Evolutionary conservation across 768 basidiomycete species (phyloP), one percentile per base, ranked within the genome.

Genomic region (Suillus occidentalis): DNA sequence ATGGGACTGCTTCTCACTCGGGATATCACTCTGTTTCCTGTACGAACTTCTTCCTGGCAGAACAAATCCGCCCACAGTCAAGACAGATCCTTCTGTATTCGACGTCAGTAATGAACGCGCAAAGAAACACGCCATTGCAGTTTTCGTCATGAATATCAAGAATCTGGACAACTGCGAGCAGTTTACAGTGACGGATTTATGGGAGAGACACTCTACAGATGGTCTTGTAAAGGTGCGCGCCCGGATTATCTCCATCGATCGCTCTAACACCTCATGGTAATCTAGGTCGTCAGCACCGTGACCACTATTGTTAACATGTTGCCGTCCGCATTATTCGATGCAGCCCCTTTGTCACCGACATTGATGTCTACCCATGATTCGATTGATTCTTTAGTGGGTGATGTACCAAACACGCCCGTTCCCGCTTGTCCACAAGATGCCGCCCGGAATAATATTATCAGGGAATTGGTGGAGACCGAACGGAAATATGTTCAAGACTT

Each of bases 401-500:
- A 86, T 62, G 73, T 78, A 6, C 73, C 82, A 10, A 72, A 75
- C 37, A 55, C 76, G 36, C 68, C 80, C 39, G 73, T 84, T 36
- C 74, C 85, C 25, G 79, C 83, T 20, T 86, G 82, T 70, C 86
- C 86, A 22, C 85, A 85, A 63, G 89, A 92, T 67, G 81, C 84
- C 2, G 88, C 88, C 25, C 83, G 92, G 62, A 87, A 87, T 75
- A 90, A 91, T 68, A 90, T 91, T 66, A 85, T 95, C 65, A 85
- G 86, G 72, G 97, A 99, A 78, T 87, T 98, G 70, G 86, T 99
- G 57, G 92, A 94, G 76, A 98, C 95, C 0, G 97, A 99, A 77
- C 89, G 94, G 70, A 95, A 95, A 79, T 99, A 94, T 76, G 97
- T 99, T 6, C 91, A 94, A 77, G 97, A 99, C 79, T 82, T 99